A percentile compares a stretch with the other conserved stretches of the same genome.
phyloP scores from a whole-genome alignment of 2,329 filamentous ascomycete species.

The Mycosphaerella sp. region DNA sequence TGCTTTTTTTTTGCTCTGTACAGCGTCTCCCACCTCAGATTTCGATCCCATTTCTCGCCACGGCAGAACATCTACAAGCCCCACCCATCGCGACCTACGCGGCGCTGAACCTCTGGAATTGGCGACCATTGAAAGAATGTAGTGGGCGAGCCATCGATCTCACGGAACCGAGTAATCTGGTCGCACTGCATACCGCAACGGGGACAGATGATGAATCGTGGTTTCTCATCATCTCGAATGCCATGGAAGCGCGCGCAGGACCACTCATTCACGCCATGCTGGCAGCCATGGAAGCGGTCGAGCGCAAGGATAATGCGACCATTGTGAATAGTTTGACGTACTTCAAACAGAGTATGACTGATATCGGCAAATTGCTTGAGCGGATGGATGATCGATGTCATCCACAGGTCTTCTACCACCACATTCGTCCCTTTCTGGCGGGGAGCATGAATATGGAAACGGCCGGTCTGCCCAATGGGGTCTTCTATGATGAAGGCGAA shows the following conservation, averaged over 20 bases:
- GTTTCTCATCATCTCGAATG: slow-evolving; percentile 53
- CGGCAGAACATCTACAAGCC: slow-evolving; percentile 68
- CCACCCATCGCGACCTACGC: slow-evolving; percentile 92
- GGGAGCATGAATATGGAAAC: slow-evolving; percentile 50
- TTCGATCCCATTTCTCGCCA: slow-evolving; percentile 70
- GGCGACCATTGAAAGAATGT: slow-evolving; percentile 69
- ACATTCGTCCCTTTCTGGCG: slow-evolving; percentile 47
- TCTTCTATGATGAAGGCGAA: slow-evolving; percentile 48
- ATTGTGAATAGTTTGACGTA: slow-evolving; percentile 38
- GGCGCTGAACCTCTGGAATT: slow-evolving; percentile 91
- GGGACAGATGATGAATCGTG: slow-evolving; percentile 93
- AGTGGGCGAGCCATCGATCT: slow-evolving; percentile 51
- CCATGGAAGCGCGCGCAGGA: slow-evolving; percentile 48
- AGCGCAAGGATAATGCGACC: slow-evolving; percentile 33
- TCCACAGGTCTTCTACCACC: slow-evolving; percentile 47
- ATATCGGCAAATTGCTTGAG: slow-evolving; percentile 40
- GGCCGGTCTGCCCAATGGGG: slow-evolving; percentile 46
- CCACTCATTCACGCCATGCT: slow-evolving; percentile 43
- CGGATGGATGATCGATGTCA: slow-evolving; percentile 48
- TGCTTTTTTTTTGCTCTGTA: too few species aligned
- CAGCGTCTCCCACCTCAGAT: slow-evolving; percentile 66
- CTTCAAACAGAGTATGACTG: slow-evolving; percentile 39
- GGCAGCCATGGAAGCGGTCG: slow-evolving; percentile 42
- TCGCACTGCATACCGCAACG: slow-evolving; percentile 80
- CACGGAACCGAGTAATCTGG: slow-evolving; percentile 78